Percentiles rank a stretch among this genome's conserved stretches.
Evolutionary conservation across 495 filamentous ascomycete species (phyloP).

Genomic region (Paragyromitra xinjiangensis): DNA sequence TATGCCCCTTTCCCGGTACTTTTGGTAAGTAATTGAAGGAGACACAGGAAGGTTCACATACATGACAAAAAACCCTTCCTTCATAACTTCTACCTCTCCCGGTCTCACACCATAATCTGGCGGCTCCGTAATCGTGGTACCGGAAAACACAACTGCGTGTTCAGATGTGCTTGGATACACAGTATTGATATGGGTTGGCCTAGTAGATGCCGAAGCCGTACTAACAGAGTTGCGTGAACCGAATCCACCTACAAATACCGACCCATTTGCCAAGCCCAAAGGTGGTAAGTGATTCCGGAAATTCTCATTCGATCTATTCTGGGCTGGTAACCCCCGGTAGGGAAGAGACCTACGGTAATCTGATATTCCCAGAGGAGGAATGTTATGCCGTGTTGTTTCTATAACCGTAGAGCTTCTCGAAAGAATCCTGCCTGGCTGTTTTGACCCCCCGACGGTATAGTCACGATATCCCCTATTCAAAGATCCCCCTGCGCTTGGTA

Average conservation of each 20-base stretch:
- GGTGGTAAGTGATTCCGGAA: not conserved
- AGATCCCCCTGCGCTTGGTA: not conserved
- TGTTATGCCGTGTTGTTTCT: not conserved
- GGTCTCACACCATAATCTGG: constrained; percentile 41
- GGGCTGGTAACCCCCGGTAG: not conserved
- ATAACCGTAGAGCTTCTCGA: constrained; percentile 6
- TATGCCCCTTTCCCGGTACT: constrained; percentile 16
- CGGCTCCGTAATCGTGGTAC: constrained; percentile 5
- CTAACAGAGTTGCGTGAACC: not conserved
- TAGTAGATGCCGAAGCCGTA: not conserved
- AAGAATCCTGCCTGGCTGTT: constrained; percentile 1
- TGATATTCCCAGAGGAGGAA: not conserved
- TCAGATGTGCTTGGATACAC: not conserved
- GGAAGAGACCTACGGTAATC: constrained; percentile 2
- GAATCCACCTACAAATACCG: not conserved
- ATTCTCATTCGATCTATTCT: not conserved
- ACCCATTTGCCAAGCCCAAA: not conserved
- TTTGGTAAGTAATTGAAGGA: not conserved
- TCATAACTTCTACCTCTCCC: constrained; percentile 54
- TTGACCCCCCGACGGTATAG: not conserved
- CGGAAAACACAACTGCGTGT: not conserved
- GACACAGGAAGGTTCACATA: constrained; percentile 7
- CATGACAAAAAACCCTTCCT: constrained; percentile 41
- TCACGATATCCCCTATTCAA: not conserved
- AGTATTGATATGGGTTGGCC: not conserved